Base-by-base conservation (phyloP, 306 rosid species). In the Rosa multiflora region DNA sequence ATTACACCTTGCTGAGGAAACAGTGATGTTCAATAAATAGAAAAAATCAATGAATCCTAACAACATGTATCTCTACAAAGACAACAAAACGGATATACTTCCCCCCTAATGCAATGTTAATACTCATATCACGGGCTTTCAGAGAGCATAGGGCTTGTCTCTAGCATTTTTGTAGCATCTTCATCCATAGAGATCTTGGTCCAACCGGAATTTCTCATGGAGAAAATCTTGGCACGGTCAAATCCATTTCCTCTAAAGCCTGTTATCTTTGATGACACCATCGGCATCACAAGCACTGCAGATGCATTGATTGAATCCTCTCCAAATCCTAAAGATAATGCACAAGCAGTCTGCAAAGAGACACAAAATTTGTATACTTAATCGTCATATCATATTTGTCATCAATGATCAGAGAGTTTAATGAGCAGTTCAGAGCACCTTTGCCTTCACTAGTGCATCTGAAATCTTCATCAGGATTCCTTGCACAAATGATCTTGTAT, bases 281-380 rank as follows among this genome's bases (percentile, higher is more conserved):
- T 95, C 11, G 99, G 99, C 99, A 95, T 95, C 88, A 89, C 98
- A 69, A 95, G 86, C 73, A 91, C 91, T 52, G 98, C 91, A 37
- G 99, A 95, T 74, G 99, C 93, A 77, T 84, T 83, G 18, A 95
- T 91, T 53, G 99, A 87, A 83, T 93, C 94, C 86, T 95, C 99
- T 80, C 99, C 99, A 70, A 91, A 75, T 74, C 99, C 98, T 21
- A 95, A 81, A 63, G 92, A 83, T 55, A 91, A 78, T 68, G 93
- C 94, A 77, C 88, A 92, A 20, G 91, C 86, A 73, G 82, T 73
- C 99, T 92, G 90, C 88, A 90, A 81, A 53, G 72, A 48, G 26
- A 85, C 35, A 74, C 62, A 80, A 76, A 32, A 56, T 62, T 79
- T 68, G 8, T 13, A 40, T 47, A 29, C 46, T 83, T 62, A 78